Evolutionary conservation across 352 stramenopile genomes (phyloP), one percentile per base, ranked within the genome.

Genomic region (Phytophthora colocasiae): DNA sequence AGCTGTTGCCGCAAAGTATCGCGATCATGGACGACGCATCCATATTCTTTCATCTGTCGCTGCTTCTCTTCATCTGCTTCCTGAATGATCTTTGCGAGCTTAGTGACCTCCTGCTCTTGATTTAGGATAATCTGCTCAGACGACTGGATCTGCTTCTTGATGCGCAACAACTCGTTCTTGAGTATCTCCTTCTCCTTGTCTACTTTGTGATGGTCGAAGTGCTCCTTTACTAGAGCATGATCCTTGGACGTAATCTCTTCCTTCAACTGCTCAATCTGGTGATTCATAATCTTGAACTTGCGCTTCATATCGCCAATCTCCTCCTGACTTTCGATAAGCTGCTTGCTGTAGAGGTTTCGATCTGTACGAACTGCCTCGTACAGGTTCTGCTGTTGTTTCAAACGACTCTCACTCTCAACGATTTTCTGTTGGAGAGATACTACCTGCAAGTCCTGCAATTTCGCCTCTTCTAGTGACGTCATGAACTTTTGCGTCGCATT

Each of bases 311-410:
- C 80, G 19, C 73, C 79, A 38, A 98, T 98, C 48, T 95, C 87
- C 26, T 97, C 89, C 57, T 97, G 87, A n/a, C 73, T 83, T 67
- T 98, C 94, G 44, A 97, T 95, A 31, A 99, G 72, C 49, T 97
- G 92, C 69, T 98, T 98, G 59, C 78, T 90, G 77, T 98, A 98
- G 49, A 97, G 56, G 60, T 98, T 98, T 5, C 90, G 80, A 56
- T 99, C 96, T 34, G 81, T 85, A 36, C 92, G 90, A 8, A 98
- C 91, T 11, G 71, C 78, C 51, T 99, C 96, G 71, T 99, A 98
- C 24, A 98, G 62, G 60, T 98, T 93, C 72, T 98, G 89, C 69
- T 98, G 94, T 73, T 98, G 91, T 76, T 98, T 98, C 32, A 99
- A 52, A 0, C 80, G 73, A 45, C 72, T 85, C 45, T 92, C 85